Conservation (phyloP, 1,139 yeast genomes). For the Geotrichum europaeum region DNA sequence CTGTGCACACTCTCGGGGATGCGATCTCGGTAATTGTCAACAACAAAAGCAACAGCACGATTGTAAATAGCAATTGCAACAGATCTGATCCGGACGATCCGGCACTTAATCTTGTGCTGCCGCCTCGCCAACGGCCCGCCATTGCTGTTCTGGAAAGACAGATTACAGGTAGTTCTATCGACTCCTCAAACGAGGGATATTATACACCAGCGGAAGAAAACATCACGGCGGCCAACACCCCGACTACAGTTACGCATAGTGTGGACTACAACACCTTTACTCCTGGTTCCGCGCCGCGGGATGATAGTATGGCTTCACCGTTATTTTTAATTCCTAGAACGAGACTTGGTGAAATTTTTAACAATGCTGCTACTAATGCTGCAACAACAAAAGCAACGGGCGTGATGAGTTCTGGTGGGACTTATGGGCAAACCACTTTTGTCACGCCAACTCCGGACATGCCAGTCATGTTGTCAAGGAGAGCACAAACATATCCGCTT, state of each 20-base stretch:
- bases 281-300: not conserved
- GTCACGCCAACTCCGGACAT: not conserved
- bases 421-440: not conserved
- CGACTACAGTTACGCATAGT: not conserved
- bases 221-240: not conserved
- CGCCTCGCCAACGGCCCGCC: not conserved
- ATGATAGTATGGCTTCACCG: not conserved
- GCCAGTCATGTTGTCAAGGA: not conserved
- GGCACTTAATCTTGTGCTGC: not conserved
- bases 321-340: not conserved
- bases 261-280: not conserved
- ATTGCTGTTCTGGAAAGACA: not conserved
- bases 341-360: not conserved
- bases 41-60: not conserved
- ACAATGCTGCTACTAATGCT: not conserved
- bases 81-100: not conserved
- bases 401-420: not conserved
- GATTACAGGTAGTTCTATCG: not conserved
- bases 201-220: not conserved
- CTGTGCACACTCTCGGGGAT: not conserved
- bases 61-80: not conserved
- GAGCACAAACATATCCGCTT: not conserved
- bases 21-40: not conserved
- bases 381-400: not conserved
- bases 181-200: not conserved